A percentile compares a stretch with the other conserved stretches of the same genome.
phyloP scores from a whole-genome alignment of 1,139 yeast genomes.

The Candida sp. region DNA sequence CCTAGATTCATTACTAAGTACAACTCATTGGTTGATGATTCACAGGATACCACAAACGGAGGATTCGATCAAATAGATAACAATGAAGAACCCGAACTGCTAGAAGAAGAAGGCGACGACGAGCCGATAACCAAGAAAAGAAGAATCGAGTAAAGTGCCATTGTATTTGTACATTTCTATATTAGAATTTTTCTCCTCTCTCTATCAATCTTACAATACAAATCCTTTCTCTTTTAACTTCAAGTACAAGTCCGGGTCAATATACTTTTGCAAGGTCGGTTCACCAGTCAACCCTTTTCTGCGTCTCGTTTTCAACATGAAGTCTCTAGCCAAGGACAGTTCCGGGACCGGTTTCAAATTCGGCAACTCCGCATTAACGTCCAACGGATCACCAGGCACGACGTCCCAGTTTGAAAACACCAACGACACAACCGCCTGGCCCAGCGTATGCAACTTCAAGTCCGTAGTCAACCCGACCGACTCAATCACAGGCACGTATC shows the following conservation, averaged over 20 bases:
- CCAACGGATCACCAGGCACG: conserved; percentile 95
- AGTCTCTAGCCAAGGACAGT: conserved; percentile 81
- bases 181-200: conserved; percentile 17
- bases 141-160: neutral
- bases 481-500: conserved; percentile 85
- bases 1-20: conserved; percentile 37
- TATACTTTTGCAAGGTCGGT: conserved; percentile 71
- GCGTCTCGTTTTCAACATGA: conserved; percentile 84
- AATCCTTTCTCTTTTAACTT: conserved; percentile 55
- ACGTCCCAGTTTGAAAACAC: conserved; percentile 73
- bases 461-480: conserved; percentile 92
- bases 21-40: conserved; percentile 27
- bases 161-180: conserved; percentile 10
- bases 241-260: conserved; percentile 62
- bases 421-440: conserved; percentile 74
- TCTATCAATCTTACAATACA: conserved; percentile 6
- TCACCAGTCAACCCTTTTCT: conserved; percentile 87
- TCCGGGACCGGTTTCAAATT: conserved; percentile 76
- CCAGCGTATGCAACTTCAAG: conserved; percentile 74
- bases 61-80: conserved; percentile 21
- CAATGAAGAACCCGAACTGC: neutral
- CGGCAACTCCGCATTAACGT: conserved; percentile 63
- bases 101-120: neutral
- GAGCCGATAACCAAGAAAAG: neutral
- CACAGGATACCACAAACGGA: conserved; percentile 19